Percentiles rank a stretch among this genome's conserved stretches.
Conservation (phyloP, 2,329 filamentous ascomycete species). For the Neurospora sp. region DNA sequence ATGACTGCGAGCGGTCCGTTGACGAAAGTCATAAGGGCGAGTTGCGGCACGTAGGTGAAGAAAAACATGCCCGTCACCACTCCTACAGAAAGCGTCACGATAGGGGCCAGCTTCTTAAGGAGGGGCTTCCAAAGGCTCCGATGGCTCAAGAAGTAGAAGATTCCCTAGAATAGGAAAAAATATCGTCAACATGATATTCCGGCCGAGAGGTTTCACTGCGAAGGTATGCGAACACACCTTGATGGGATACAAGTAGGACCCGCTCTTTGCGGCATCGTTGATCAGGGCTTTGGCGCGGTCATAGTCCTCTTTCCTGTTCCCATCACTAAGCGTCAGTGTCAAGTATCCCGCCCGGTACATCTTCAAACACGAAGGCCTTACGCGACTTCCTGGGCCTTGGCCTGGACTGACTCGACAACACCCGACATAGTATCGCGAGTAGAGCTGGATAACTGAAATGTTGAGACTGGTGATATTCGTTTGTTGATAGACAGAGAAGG, state of each 20-base stretch:
- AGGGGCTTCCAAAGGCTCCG: constrained; percentile 50
- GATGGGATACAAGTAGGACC: constrained; percentile 78
- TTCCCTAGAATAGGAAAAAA: constrained; percentile 31
- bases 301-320: constrained; percentile 56
- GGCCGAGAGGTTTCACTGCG: background rate
- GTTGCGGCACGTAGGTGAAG: constrained; percentile 78
- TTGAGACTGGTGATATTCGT: background rate
- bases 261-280: constrained; percentile 60
- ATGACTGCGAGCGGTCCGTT: constrained; percentile 74
- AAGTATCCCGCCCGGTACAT: background rate
- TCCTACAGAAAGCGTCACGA: constrained; percentile 57
- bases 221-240: constrained; percentile 34
- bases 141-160: constrained; percentile 49
- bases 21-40: constrained; percentile 71
- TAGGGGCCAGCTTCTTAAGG: constrained; percentile 44
- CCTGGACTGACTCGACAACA: constrained; percentile 29
- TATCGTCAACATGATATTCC: background rate
- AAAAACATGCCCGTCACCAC: constrained; percentile 77
- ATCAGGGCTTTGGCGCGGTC: constrained; percentile 54
- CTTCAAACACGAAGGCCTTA: constrained; percentile 18
- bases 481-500: background rate
- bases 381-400: constrained; percentile 41
- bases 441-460: background rate
- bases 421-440: constrained; percentile 11
- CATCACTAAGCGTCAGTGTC: constrained; percentile 5